These are phyloP conservation scores for Haberlea rhodopensis DNA, from an alignment of 257 asterid genomes.

Conservation along the genomic window DNA sequence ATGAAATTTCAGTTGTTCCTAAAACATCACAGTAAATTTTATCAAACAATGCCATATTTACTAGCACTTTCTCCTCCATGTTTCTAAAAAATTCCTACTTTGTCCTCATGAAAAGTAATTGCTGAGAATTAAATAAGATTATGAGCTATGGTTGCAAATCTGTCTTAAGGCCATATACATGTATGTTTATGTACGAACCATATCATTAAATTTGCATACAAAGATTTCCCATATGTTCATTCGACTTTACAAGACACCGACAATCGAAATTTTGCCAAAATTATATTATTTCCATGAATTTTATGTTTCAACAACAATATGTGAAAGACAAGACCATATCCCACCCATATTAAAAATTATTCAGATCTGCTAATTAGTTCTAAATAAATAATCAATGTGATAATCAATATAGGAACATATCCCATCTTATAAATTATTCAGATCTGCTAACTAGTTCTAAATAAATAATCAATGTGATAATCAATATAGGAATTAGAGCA, in stretches of 20 bases:
- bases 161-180: not conserved
- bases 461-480: not conserved
- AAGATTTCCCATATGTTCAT: not conserved
- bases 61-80: not conserved
- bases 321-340: too few species aligned
- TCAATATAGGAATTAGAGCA: too few species aligned
- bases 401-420: too few species aligned
- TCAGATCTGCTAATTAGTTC: too few species aligned
- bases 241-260: not conserved
- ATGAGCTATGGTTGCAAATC: not conserved
- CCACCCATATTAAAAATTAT: not conserved
- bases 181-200: not conserved
- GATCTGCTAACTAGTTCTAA: too few species aligned
- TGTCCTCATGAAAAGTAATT: not conserved
- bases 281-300: not conserved
- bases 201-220: not conserved
- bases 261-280: not conserved
- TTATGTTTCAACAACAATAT: not conserved
- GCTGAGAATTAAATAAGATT: not conserved
- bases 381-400: too few species aligned
- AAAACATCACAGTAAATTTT: not conserved
- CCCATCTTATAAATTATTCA: too few species aligned
- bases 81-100: not conserved
- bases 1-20: not conserved
- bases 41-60: not conserved